Evolutionary conservation across 768 basidiomycete genomes (phyloP).

Genomic region (Rhodotorula kratochvilovae): DNA sequence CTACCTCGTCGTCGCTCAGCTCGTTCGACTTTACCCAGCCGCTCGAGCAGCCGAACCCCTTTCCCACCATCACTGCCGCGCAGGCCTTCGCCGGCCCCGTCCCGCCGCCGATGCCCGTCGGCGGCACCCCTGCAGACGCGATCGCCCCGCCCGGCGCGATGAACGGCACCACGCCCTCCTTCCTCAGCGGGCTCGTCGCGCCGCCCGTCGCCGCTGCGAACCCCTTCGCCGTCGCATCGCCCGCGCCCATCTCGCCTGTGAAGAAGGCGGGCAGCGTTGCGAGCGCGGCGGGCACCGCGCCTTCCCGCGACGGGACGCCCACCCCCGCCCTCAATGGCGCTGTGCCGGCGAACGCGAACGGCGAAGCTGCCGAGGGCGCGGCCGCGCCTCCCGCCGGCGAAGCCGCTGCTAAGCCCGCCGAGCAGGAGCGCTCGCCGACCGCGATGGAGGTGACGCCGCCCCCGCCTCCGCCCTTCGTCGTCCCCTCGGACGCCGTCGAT

Average conservation of each 20-base stretch:
- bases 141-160: not conserved
- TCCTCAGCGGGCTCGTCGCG: not conserved
- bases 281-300: not conserved
- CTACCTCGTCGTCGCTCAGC: not conserved
- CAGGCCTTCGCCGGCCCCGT: not conserved
- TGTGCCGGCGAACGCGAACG: not conserved
- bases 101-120: slow-evolving; percentile 24
- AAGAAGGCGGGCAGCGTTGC: not conserved
- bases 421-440: slow-evolving; percentile 19
- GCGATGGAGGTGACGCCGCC: slow-evolving; percentile 25
- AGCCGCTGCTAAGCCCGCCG: slow-evolving; percentile 7
- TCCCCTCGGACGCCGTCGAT: slow-evolving; percentile 56
- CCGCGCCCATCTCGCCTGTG: not conserved
- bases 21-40: not conserved
- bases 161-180: not conserved
- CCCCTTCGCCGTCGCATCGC: not conserved
- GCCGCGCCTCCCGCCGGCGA: not conserved
- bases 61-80: not conserved
- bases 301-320: not conserved
- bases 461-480: slow-evolving; percentile 57
- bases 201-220: not conserved
- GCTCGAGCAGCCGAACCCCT: not conserved
- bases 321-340: not conserved
- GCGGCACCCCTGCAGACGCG: not conserved
- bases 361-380: slow-evolving; percentile 48